Percentiles rank a stretch among this genome's conserved stretches.
Conservation (phyloP, 2,329 filamentous ascomycete species). For the Sarocladium oryzae region DNA sequence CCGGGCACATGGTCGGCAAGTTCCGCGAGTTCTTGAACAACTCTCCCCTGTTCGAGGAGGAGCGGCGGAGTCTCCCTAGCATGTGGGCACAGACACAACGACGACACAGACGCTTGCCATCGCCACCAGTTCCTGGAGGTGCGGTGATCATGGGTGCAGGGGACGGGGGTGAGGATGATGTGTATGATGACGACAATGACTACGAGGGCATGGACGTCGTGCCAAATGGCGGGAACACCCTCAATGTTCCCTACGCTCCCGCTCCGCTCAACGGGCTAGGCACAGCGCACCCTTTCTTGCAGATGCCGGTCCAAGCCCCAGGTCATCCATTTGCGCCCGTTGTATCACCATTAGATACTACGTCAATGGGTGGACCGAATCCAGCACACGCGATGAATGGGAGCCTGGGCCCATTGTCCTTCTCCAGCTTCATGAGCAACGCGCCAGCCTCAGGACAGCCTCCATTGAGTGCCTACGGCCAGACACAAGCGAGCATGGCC, state of each 20-base stretch:
- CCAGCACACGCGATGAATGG: neutral
- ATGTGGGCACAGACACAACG: neutral
- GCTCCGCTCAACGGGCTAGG: neutral
- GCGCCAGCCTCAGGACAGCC: constrained; percentile 16
- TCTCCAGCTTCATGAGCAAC: constrained; percentile 22
- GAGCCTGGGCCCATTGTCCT: neutral
- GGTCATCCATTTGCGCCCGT: neutral
- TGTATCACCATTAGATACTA: neutral
- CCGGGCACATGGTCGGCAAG: constrained; percentile 71
- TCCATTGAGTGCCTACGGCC: constrained; percentile 16
- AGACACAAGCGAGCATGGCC: constrained; percentile 18
- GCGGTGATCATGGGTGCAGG: constrained; percentile 18
- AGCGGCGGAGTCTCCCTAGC: constrained; percentile 27
- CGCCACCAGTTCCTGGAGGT: neutral
- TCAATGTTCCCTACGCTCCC: neutral
- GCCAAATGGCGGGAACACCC: neutral
- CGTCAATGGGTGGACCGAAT: neutral
- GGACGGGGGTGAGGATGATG: constrained; percentile 35
- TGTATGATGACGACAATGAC: constrained; percentile 38
- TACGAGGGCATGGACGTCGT: constrained; percentile 32
- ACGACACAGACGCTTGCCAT: neutral
- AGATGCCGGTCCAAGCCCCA: neutral
- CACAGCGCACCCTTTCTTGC: neutral
- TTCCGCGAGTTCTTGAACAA: constrained; percentile 74
- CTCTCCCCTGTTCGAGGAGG: constrained; percentile 38